Evolutionary conservation across 768 basidiomycete species (phyloP).

Genomic region (Lenzites betulinus): DNA sequence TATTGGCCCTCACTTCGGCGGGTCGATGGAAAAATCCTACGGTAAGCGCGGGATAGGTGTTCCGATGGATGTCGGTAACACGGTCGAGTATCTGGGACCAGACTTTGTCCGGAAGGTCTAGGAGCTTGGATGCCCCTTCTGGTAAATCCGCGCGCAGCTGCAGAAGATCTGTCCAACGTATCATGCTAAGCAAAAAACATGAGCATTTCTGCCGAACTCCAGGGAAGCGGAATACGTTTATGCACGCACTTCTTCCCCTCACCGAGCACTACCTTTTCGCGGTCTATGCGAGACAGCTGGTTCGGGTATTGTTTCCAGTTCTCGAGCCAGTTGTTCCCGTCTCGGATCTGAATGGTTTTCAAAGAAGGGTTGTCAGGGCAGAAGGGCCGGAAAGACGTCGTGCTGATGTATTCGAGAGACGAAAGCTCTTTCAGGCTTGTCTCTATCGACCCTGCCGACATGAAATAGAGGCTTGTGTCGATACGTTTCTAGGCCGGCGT

Average conservation of each 20-base stretch:
- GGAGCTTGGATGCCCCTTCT: neutral
- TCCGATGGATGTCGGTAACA: conserved; percentile 1
- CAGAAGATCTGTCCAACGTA: neutral
- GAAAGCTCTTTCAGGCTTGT: neutral
- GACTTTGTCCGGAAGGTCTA: neutral
- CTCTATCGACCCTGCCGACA: neutral
- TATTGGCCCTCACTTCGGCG: neutral
- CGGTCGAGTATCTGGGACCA: conserved; percentile 3
- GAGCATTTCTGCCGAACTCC: neutral
- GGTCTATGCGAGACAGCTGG: neutral
- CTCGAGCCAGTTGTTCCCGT: neutral
- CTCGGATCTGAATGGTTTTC: conserved; percentile 3
- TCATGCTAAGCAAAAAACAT: neutral
- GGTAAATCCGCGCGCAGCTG: neutral
- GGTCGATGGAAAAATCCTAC: neutral
- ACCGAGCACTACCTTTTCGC: neutral
- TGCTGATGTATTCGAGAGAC: neutral
- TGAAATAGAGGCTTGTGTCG: neutral
- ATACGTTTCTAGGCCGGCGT: neutral
- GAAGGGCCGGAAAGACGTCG: neutral
- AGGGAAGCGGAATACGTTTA: too few species aligned
- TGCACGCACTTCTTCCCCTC: conserved; percentile 3
- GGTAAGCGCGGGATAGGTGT: neutral
- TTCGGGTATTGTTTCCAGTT: too few species aligned
- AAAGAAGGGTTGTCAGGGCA: neutral